Evolutionary conservation across 768 basidiomycete genomes (phyloP).

Genomic region (Pulveroboletus sp.): DNA sequence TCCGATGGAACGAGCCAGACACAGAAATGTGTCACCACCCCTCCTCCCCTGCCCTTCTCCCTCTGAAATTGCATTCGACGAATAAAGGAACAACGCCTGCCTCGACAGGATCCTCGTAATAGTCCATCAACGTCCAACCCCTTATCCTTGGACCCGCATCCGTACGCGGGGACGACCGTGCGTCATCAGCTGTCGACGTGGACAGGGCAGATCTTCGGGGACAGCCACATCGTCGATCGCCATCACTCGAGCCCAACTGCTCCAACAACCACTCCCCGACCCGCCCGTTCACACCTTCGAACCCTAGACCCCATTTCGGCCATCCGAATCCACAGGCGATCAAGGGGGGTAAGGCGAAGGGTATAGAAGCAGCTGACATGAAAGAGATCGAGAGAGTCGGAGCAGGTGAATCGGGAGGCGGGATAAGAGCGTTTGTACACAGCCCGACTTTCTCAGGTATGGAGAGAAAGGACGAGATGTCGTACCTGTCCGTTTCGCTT

Average conservation of each 20-base stretch:
- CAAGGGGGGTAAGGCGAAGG: conserved; percentile 70
- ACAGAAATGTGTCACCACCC: too few species aligned
- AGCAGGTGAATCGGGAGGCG: conserved; percentile 30
- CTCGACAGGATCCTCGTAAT: conserved; percentile 53
- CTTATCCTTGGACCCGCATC: conserved; percentile 42
- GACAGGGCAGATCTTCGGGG: background rate
- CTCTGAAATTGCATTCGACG: conserved; percentile 74
- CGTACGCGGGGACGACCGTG: background rate
- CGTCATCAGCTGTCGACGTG: background rate
- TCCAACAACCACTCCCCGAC: conserved; percentile 68
- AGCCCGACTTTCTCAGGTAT: conserved; percentile 78
- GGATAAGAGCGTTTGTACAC: conserved; percentile 50
- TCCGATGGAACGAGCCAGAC: too few species aligned
- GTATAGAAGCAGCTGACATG: conserved; percentile 77
- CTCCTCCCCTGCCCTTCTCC: conserved; percentile 39
- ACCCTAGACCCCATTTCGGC: conserved; percentile 68
- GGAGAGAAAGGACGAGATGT: conserved; percentile 68
- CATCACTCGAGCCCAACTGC: conserved; percentile 30
- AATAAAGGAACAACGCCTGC: conserved; percentile 56
- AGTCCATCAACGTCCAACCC: conserved; percentile 78
- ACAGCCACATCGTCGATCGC: background rate
- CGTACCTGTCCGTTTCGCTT: conserved; percentile 52
- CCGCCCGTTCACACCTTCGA: conserved; percentile 84
- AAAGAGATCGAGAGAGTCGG: conserved; percentile 70
- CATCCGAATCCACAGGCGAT: conserved; percentile 83